Percentiles rank a stretch among this genome's conserved stretches.
Conservation (phyloP, 176 grass and related monocot species). For the Puccinellia tenuiflora region DNA sequence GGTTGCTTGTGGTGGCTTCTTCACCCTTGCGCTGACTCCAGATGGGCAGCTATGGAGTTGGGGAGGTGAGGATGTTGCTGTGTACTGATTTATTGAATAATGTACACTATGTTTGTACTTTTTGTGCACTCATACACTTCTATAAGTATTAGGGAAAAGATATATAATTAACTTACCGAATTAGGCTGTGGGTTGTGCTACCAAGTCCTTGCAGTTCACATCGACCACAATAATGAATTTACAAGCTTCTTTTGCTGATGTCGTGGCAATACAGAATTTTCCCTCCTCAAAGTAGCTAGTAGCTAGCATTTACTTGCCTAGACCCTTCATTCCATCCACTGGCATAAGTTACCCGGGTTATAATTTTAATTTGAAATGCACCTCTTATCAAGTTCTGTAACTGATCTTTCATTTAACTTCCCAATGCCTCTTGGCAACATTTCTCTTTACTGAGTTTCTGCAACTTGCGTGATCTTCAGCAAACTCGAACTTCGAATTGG, state of each 20-base stretch:
- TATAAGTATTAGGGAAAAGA: neutral
- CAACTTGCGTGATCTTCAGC: constrained; percentile 43
- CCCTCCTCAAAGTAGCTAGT: neutral
- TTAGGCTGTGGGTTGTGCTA: too few relatives aligned
- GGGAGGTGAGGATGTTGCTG: constrained; percentile 61
- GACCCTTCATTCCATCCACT: neutral
- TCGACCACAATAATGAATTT: too few relatives aligned
- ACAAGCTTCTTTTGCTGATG: too few relatives aligned
- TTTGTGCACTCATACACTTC: neutral
- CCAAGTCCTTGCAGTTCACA: too few relatives aligned
- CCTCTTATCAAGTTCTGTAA: neutral
- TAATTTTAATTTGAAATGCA: constrained; percentile 9
- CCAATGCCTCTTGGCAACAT: neutral
- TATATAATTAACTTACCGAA: neutral
- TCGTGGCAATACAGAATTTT: too few relatives aligned
- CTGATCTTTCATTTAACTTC: neutral
- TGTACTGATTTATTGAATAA: neutral
- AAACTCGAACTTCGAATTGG: constrained; percentile 93
- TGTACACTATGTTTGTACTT: neutral
- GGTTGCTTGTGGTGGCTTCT: constrained; percentile 90
- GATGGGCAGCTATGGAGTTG: constrained; percentile 92
- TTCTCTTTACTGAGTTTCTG: neutral
- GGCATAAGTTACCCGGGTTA: neutral
- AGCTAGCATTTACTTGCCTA: neutral
- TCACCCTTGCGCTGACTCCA: constrained; percentile 68